These are phyloP conservation scores for Lomentospora prolificans DNA, from an alignment of 2,329 filamentous ascomycete genomes.

Conservation along the genomic window DNA sequence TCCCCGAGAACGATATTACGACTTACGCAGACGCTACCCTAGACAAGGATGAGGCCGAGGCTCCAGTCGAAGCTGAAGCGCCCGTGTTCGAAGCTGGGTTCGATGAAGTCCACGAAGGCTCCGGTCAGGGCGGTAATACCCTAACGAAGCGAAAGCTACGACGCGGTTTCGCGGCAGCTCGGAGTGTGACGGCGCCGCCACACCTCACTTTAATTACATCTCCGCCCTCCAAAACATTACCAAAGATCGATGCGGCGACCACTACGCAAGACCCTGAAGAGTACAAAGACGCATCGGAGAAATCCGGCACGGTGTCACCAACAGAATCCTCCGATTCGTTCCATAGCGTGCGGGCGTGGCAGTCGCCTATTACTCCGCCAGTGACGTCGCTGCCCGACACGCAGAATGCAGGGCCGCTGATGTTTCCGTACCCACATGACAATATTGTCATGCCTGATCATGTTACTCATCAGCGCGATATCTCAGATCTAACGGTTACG, in stretches of 20 bases:
- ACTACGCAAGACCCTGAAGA: slow-evolving; percentile 8
- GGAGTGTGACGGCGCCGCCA: slow-evolving; percentile 20
- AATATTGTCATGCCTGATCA: slow-evolving; percentile 26
- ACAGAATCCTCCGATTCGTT: slow-evolving; percentile 42
- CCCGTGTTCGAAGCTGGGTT: slow-evolving; percentile 8
- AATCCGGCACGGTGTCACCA: slow-evolving; percentile 27
- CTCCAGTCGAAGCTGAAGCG: neutral
- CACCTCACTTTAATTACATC: slow-evolving; percentile 25
- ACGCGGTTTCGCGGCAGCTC: slow-evolving; percentile 19
- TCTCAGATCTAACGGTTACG: slow-evolving; percentile 24
- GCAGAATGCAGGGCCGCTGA: slow-evolving; percentile 16
- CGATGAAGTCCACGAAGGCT: slow-evolving; percentile 23
- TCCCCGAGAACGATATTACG: neutral
- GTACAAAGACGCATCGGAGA: slow-evolving; percentile 23
- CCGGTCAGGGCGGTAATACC: slow-evolving; percentile 17
- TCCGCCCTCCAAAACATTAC: neutral
- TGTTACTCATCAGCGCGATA: slow-evolving; percentile 19
- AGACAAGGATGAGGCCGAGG: neutral
- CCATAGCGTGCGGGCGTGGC: slow-evolving; percentile 43
- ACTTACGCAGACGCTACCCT: neutral
- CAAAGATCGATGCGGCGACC: neutral
- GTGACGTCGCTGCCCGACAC: slow-evolving; percentile 29
- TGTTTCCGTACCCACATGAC: slow-evolving; percentile 30
- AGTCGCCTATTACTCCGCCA: slow-evolving; percentile 35
- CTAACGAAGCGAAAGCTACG: slow-evolving; percentile 22